Conservation (phyloP, 2,329 filamentous ascomycete genomes). For the Penicillium sp. region DNA sequence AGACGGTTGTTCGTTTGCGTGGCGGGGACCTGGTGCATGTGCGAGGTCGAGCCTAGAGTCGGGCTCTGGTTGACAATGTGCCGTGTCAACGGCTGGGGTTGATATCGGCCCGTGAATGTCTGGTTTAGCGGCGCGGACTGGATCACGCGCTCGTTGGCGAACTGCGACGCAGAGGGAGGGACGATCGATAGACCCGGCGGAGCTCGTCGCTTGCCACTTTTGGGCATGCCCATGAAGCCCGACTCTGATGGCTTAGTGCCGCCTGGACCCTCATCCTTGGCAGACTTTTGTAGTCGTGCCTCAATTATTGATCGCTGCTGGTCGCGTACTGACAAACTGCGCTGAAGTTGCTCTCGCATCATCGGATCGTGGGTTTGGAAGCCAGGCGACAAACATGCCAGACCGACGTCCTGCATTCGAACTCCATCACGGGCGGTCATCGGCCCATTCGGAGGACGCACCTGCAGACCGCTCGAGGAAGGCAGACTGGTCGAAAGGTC, state of each 20-base stretch:
- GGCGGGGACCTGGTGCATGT: conserved; percentile 86
- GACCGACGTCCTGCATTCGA: conserved; percentile 85
- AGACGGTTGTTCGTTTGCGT: conserved; percentile 88
- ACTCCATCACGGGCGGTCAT: conserved; percentile 76
- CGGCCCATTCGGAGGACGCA: conserved; percentile 64
- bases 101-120: conserved; percentile 87
- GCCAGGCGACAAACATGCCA: conserved; percentile 91
- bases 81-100: conserved; percentile 71
- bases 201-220: conserved; percentile 53
- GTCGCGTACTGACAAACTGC: conserved; percentile 88
- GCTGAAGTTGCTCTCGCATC: conserved; percentile 92
- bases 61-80: conserved; percentile 80
- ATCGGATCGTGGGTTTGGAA: conserved; percentile 96
- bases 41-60: conserved; percentile 76
- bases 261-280: conserved; percentile 69
- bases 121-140: conserved; percentile 94
- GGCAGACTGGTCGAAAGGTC: conserved; percentile 46
- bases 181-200: conserved; percentile 91
- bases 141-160: conserved; percentile 90
- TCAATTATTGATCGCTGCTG: conserved; percentile 96
- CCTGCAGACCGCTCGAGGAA: conserved; percentile 52
- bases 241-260: conserved; percentile 55
- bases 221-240: conserved; percentile 38
- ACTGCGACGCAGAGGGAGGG: conserved; percentile 87
- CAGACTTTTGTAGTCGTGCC: conserved; percentile 81